Evolutionary conservation across 495 filamentous ascomycete species (phyloP).

Genomic region (Penicillium tannophilum): DNA sequence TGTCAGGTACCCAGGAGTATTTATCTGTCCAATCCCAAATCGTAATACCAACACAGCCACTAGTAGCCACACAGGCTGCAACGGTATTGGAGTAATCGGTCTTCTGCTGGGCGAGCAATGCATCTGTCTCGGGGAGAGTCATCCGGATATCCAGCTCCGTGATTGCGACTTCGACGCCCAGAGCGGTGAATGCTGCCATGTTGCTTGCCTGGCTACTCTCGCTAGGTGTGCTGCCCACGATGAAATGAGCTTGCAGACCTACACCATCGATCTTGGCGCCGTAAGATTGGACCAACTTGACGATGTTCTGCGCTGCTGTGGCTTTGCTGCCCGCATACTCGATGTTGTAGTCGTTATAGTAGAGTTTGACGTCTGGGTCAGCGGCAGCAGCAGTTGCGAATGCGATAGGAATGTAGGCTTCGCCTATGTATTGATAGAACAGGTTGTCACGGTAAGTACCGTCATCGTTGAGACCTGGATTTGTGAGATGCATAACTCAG

Average conservation of each 20-base stretch:
- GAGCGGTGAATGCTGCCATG: constrained; percentile 48
- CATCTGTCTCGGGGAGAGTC: constrained; percentile 44
- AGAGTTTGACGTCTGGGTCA: constrained; percentile 54
- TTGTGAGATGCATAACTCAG: neutral
- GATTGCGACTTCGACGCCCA: constrained; percentile 61
- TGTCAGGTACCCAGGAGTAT: constrained; percentile 61
- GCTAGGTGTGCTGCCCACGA: constrained; percentile 54
- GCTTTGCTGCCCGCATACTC: constrained; percentile 55
- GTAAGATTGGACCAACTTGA: constrained; percentile 53
- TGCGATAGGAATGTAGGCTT: constrained; percentile 48
- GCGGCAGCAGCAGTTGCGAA: constrained; percentile 50
- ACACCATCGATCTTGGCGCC: constrained; percentile 65
- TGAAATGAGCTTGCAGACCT: constrained; percentile 65
- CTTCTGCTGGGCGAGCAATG: constrained; percentile 56
- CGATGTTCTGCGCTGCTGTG: constrained; percentile 48
- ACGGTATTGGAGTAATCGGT: constrained; percentile 59
- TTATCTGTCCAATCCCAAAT: constrained; percentile 65
- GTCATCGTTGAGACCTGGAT: constrained; percentile 46
- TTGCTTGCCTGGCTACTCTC: constrained; percentile 49
- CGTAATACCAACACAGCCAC: constrained; percentile 69
- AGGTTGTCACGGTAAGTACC: constrained; percentile 45
- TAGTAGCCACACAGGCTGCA: constrained; percentile 57
- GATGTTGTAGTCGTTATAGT: constrained; percentile 73
- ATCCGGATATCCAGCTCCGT: constrained; percentile 66
- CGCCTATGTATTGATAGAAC: constrained; percentile 47